These are phyloP conservation scores for Alternaria sp. DNA, from an alignment of 2,329 filamentous ascomycete genomes.

Conservation along the genomic window DNA sequence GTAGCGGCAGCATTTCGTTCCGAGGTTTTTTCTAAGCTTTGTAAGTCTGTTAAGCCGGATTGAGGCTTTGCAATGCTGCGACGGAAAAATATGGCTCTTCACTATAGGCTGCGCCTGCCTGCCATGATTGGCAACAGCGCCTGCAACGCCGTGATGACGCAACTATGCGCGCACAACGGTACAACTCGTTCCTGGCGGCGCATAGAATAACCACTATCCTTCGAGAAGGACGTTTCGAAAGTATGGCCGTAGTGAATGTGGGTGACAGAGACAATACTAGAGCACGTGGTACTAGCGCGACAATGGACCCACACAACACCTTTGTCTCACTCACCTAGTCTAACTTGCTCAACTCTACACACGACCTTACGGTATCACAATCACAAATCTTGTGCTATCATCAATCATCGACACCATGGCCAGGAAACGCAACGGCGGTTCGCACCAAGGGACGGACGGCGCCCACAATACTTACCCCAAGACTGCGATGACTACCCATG, in stretches of 20 bases:
- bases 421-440: neutral
- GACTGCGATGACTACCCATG: neutral
- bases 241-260: neutral
- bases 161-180: neutral
- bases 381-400: neutral
- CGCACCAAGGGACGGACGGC: neutral
- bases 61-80: neutral
- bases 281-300: neutral
- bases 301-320: constrained; percentile 8
- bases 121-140: neutral
- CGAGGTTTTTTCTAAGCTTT: neutral
- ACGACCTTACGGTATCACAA: neutral
- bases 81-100: neutral
- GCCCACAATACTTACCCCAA: neutral
- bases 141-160: neutral
- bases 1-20: neutral
- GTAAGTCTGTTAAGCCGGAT: neutral
- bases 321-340: constrained; percentile 1
- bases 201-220: neutral
- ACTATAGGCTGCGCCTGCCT: neutral
- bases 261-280: neutral
- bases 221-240: neutral
- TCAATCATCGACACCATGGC: neutral
- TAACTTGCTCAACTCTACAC: neutral
- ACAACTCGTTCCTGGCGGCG: neutral